Evolutionary conservation across 371 early-diverging fungal genomes (phyloP).

Genomic region (Mucor mucedo): DNA sequence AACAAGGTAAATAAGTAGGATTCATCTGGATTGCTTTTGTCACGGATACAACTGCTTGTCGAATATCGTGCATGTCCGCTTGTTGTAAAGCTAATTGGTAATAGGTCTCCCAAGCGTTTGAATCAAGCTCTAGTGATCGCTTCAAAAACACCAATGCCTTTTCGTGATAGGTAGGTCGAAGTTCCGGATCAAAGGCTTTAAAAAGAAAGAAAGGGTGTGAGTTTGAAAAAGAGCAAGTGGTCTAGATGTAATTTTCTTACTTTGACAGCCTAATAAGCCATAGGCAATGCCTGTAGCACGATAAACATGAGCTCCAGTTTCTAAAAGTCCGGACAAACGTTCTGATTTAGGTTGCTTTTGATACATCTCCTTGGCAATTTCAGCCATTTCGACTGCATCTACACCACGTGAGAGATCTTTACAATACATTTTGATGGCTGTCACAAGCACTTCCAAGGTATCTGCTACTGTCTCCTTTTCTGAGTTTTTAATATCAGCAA

Average conservation of each 20-base stretch:
- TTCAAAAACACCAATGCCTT: slow-evolving; percentile 68
- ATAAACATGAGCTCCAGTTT: slow-evolving; percentile 47
- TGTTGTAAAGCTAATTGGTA: slow-evolving; percentile 84
- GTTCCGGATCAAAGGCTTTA: slow-evolving; percentile 65
- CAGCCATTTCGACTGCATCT: slow-evolving; percentile 58
- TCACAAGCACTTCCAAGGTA: slow-evolving; percentile 49
- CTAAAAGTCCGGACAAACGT: not conserved
- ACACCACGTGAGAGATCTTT: slow-evolving; percentile 48
- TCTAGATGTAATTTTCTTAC: slow-evolving; percentile 34
- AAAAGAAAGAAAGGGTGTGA: not conserved
- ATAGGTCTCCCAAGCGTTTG: slow-evolving; percentile 60
- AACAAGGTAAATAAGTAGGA: slow-evolving; percentile 71
- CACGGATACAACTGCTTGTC: slow-evolving; percentile 67
- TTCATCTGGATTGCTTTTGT: slow-evolving; percentile 69
- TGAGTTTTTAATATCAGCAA: slow-evolving; percentile 32
- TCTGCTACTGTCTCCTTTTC: slow-evolving; percentile 41
- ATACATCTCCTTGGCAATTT: slow-evolving; percentile 41
- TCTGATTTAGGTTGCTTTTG: slow-evolving; percentile 21
- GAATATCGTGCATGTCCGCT: slow-evolving; percentile 81
- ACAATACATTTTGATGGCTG: slow-evolving; percentile 54
- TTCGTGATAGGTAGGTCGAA: slow-evolving; percentile 70
- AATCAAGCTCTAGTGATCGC: slow-evolving; percentile 55
- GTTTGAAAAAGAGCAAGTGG: not conserved
- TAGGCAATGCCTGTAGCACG: slow-evolving; percentile 67
- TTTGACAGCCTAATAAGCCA: slow-evolving; percentile 66